phyloP scores from a whole-genome alignment of 441 rosid genomes.

The Brassica hybrid region DNA sequence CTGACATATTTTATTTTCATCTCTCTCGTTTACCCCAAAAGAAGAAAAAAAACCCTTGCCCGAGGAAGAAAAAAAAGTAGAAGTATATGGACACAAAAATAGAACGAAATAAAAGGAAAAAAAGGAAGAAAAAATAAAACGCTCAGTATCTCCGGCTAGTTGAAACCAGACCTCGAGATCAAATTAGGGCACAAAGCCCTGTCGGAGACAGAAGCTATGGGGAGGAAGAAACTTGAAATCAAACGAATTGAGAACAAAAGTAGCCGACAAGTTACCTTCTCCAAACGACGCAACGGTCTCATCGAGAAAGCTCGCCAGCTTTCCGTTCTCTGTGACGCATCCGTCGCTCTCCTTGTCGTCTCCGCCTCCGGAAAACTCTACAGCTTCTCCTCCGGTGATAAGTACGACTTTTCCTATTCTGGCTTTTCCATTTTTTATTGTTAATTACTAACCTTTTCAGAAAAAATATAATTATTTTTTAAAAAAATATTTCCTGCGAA shows the following conservation, averaged over 20 bases:
- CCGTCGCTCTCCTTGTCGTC: constrained; percentile 28
- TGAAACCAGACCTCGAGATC: constrained; percentile 10
- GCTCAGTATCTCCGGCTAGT: constrained; percentile 38
- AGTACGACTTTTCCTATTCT: constrained; percentile 22
- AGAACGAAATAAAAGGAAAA: constrained; percentile 31
- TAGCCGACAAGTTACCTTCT: constrained; percentile 61
- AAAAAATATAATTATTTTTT: background rate
- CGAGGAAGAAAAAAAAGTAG: constrained; percentile 14
- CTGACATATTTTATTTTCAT: background rate
- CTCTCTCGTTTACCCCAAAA: constrained; percentile 21
- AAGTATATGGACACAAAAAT: constrained; percentile 13
- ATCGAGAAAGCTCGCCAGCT: constrained; percentile 43
- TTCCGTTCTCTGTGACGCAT: constrained; percentile 39
- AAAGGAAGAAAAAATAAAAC: background rate
- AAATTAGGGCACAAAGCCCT: constrained; percentile 35
- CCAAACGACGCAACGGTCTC: constrained; percentile 49
- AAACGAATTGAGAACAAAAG: constrained; percentile 61
- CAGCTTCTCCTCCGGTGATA: constrained; percentile 37
- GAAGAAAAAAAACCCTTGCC: constrained; percentile 3
- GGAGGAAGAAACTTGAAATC: constrained; percentile 54
- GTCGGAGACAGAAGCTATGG: constrained; percentile 45
- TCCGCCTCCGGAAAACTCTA: constrained; percentile 35
- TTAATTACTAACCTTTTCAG: background rate
- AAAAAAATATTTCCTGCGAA: background rate
- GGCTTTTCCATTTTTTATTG: background rate